Conservation (phyloP, 257 asterid species). For the Solanum sejunctum region DNA sequence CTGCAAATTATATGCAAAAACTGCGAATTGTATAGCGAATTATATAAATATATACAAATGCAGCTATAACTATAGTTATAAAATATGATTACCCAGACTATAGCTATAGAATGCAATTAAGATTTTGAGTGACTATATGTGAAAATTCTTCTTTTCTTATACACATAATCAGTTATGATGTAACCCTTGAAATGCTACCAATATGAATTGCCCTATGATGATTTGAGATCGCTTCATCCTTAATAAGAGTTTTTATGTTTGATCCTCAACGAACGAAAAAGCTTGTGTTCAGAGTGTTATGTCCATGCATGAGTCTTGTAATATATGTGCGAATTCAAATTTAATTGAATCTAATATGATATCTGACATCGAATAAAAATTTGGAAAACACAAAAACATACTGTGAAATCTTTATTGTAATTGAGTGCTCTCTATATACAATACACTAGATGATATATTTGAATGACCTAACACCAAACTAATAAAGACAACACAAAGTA, state of each 20-base stretch:
- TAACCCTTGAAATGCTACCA: not conserved
- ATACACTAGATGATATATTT: not conserved
- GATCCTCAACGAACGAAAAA: not conserved
- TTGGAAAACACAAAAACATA: fast-evolving
- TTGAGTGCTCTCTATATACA: not conserved
- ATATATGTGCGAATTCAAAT: not conserved
- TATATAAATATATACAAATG: too few relatives aligned
- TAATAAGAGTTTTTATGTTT: not conserved
- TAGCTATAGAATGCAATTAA: too few relatives aligned
- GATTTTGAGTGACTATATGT: too few relatives aligned
- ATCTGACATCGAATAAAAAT: not conserved
- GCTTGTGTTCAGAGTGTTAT: not conserved
- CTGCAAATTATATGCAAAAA: too few relatives aligned
- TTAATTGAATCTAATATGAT: not conserved
- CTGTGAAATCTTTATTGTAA: not conserved
- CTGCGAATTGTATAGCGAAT: too few relatives aligned
- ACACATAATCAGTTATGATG: not conserved
- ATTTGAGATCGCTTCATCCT: not conserved
- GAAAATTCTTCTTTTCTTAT: too few relatives aligned
- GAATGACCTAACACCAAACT: not conserved
- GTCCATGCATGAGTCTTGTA: not conserved
- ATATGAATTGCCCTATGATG: not conserved
- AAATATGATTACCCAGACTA: too few relatives aligned
- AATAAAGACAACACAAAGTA: not conserved
- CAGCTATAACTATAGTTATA: too few relatives aligned